Base-by-base conservation (phyloP, 2,329 filamentous ascomycete genomes). In the Eurotiales sp. region DNA sequence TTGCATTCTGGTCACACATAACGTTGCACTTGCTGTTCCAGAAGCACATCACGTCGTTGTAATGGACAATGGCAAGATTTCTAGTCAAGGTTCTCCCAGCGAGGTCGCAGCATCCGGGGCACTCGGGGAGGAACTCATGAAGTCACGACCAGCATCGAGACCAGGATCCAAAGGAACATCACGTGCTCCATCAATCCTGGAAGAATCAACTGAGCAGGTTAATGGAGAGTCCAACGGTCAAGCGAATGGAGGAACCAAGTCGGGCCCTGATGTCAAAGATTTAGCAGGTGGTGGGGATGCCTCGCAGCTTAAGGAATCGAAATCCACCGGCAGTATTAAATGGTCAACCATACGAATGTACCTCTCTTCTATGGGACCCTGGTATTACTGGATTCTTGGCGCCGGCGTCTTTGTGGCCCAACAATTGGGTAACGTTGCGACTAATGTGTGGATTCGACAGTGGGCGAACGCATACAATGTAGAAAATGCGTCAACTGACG, bases 1-100 rank as follows among this genome's bases (percentile, higher is more conserved):
- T 23, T 97, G 93, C 68, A 89, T 99, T 49, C 78, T 99, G 39
- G 92, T 99, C 30, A 96, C 93, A 0, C 93, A 99, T 74, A 99
- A 97, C 63, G 82, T 93, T 23, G 82, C 88, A n/a, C 80, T 99
- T 15, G 93, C 90, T 59, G 83, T 90, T 7, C 90, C 91, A 4
- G 78, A 84, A 30, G 85, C 92, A 0, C 83, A 90, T 50, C 88
- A 87, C 59, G 86, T 95, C 5, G 86, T 97, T 8, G 80, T 90
- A 3, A 79, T 99, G 54, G 88, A 95, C 43, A 97, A 97, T 61
- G 93, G 93, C 23, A 85, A 86, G 56, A 77, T 97, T 34, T 73
- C 78, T 2, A 77, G 82, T 1, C 87, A 96, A 66, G 93, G 93
- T n/a, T 77, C 84, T 3, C 79, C 91, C 0, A 77, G 82, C 4